These are phyloP conservation scores for Scedosporium boydii DNA, from an alignment of 2,329 filamentous ascomycete genomes.

Conservation along the genomic window DNA sequence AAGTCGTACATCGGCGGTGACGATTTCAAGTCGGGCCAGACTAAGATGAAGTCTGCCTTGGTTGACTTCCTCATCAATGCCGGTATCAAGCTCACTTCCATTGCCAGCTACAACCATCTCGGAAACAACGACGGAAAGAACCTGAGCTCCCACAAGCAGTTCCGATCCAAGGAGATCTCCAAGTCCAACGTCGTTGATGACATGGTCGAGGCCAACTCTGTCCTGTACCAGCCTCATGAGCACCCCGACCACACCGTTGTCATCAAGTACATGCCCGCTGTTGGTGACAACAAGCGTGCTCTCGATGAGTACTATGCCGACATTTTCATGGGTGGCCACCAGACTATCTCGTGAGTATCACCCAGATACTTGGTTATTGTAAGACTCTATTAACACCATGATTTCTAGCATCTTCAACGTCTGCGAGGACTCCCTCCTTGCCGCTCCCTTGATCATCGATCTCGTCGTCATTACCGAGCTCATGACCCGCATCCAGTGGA, in stretches of 20 bases:
- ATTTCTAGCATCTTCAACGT: constrained; percentile 82
- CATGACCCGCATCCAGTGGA: constrained; percentile 98
- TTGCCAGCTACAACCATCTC: constrained; percentile 98
- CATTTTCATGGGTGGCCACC: constrained; percentile 97
- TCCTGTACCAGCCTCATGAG: constrained; percentile 85
- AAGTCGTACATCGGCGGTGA: constrained; percentile 90
- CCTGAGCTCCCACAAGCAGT: constrained; percentile 92
- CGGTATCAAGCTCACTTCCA: constrained; percentile 96
- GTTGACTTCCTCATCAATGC: constrained; percentile 98
- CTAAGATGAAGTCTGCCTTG: constrained; percentile 99
- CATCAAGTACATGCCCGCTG: constrained; percentile 99
- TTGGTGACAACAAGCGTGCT: constrained; percentile 97
- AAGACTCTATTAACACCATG: not conserved
- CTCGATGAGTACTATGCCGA: constrained; percentile 98
- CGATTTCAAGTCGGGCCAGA: constrained; percentile 99
- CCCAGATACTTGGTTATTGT: not conserved
- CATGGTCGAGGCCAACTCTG: constrained; percentile 93
- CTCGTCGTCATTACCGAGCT: constrained; percentile 88
- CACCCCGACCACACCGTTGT: constrained; percentile 98
- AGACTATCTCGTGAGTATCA: constrained; percentile 70
- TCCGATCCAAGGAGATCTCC: constrained; percentile 99
- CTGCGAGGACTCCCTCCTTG: constrained; percentile 94
- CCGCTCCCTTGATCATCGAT: constrained; percentile 94
- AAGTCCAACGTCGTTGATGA: constrained; percentile 99
- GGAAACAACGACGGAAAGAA: constrained; percentile 99